These are phyloP conservation scores for Metschnikowia gelsemii DNA, from an alignment of 805 yeast genomes.

Conservation along the genomic window DNA sequence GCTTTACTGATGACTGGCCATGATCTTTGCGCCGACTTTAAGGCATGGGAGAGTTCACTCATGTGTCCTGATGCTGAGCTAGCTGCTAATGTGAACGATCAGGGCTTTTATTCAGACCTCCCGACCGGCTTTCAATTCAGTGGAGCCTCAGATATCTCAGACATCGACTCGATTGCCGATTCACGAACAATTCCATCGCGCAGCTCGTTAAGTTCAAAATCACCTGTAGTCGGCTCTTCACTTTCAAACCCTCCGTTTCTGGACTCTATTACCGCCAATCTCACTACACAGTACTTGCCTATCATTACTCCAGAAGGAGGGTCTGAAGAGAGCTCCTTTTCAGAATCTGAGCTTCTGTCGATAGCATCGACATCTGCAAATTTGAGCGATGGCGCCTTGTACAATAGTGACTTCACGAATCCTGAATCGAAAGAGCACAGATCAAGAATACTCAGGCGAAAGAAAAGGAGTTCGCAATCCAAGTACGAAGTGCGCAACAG, in stretches of 20 bases:
- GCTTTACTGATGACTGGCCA: slow-evolving; percentile 5
- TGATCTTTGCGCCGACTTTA: slow-evolving; percentile 14
- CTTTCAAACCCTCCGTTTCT: neutral
- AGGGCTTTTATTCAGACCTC: slow-evolving; percentile 38
- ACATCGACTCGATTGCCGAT: slow-evolving; percentile 29
- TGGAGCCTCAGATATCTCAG: slow-evolving; percentile 29
- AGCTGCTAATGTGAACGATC: slow-evolving; percentile 31
- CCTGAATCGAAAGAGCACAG: slow-evolving; percentile 2
- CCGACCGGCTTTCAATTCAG: slow-evolving; percentile 16
- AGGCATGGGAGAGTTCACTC: slow-evolving; percentile 31
- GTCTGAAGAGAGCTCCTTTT: slow-evolving; percentile 1
- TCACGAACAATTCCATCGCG: neutral
- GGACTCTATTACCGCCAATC: neutral
- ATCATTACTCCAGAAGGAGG: neutral
- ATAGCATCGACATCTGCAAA: slow-evolving; percentile 6
- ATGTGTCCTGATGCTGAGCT: slow-evolving; percentile 22
- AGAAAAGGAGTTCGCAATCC: slow-evolving; percentile 7
- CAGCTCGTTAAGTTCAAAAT: slow-evolving; percentile 1
- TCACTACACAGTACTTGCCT: slow-evolving; percentile 8
- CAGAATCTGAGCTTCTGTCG: slow-evolving; percentile 19
- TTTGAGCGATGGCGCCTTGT: slow-evolving; percentile 12
- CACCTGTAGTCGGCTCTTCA: neutral
- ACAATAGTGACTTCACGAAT: slow-evolving; percentile 6
- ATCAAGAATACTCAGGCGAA: slow-evolving; percentile 5
- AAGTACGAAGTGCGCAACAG: slow-evolving; percentile 41